Conservation (phyloP, 1,139 yeast genomes). For the Zhuliangozyma parablackwelliae region DNA sequence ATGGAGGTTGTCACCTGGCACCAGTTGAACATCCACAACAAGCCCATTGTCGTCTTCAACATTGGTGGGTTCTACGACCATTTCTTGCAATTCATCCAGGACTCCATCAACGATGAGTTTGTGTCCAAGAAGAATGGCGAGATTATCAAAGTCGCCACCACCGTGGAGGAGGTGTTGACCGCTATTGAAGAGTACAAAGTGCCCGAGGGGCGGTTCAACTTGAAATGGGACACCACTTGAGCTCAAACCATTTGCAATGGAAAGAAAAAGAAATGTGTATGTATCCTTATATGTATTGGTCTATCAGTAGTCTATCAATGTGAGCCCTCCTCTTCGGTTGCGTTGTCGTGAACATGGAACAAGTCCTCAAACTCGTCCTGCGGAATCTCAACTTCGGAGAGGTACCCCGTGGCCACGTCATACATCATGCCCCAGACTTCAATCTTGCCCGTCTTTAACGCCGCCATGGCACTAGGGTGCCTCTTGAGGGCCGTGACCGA, state of each 20-base stretch:
- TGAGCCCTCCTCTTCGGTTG: constrained; percentile 20
- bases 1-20: constrained; percentile 88
- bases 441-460: constrained; percentile 65
- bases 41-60: constrained; percentile 76
- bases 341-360: constrained; percentile 43
- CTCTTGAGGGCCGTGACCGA: constrained; percentile 56
- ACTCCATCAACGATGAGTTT: constrained; percentile 59
- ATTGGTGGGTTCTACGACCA: constrained; percentile 77
- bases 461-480: constrained; percentile 72
- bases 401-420: constrained; percentile 75
- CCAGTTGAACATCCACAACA: constrained; percentile 79
- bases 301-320: constrained; percentile 9
- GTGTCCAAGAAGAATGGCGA: constrained; percentile 63
- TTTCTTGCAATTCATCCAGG: constrained; percentile 55
- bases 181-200: constrained; percentile 56
- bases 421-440: constrained; percentile 88
- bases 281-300: not conserved
- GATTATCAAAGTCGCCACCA: constrained; percentile 64
- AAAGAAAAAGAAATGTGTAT: no score
- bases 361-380: constrained; percentile 48
- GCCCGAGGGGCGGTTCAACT: constrained; percentile 73
- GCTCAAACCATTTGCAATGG: no score
- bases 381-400: constrained; percentile 53
- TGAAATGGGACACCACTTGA: constrained; percentile 57
- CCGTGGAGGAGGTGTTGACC: constrained; percentile 62